Base-by-base conservation (phyloP, 192 early-diverging fungal genomes). In the Chytriomyces sp. region DNA sequence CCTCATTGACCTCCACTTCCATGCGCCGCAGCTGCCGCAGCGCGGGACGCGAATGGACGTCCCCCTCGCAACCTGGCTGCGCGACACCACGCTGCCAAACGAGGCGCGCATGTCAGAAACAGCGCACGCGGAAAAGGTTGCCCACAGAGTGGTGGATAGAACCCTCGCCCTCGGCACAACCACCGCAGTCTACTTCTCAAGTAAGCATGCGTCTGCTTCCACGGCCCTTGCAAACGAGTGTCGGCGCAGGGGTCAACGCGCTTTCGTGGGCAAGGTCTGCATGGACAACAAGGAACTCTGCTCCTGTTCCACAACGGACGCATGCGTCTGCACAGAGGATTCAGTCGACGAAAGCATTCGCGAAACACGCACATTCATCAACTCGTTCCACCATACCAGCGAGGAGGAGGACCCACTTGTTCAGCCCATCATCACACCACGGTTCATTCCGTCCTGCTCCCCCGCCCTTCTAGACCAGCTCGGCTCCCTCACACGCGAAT, bases 251-350 rank as follows among this genome's bases (percentile, higher is more conserved):
- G 96, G 95, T 5, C 96, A 98, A 78, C 91, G 94, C 60, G 95
- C 92, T 25, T 93, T 87, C 74, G 89, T 98, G 36, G 96, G 96
- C n/a, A 96, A 96, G 72, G 95, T 96, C 55, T 93, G 91, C 83
- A 98, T 98, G 96, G 93, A 96, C 78, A 52, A 52, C 33, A 52
- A 52, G 41, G 59, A 61, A 31, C 32, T 61, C 32, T 61, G 33
- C 10, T 19, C 38, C 12, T 61, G 59, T 19, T 19, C 12, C 32
- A 37, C 12, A 7, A 36, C 22, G 6, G 77, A 84, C 0, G 92
- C 93, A 31, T 86, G 89, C 49, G 89, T 85, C 70, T 93, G 94
- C 78, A 77, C 86, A 28, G 94, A 97, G 76, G n/a, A n/a, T n/a
- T 86, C 85, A 5, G 90, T 89, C 7, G 81, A 89, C 31, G 77